Evolutionary conservation across 2,329 filamentous ascomycete species (phyloP).

Genomic region (Bipolaris cookei): DNA sequence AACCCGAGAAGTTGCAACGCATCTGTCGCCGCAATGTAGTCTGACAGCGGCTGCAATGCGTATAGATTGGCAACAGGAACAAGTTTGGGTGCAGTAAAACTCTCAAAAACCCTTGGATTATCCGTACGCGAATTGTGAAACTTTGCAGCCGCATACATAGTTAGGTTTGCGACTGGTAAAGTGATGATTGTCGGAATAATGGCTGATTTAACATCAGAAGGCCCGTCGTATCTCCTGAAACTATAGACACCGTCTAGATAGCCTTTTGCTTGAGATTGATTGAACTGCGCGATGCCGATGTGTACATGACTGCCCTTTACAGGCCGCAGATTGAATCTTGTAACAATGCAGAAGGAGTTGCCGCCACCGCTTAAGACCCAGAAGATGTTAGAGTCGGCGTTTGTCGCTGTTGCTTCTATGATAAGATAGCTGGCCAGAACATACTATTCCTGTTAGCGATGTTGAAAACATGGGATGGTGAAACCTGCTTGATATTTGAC

Average conservation of each 20-base stretch:
- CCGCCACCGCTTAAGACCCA: conserved; percentile 42
- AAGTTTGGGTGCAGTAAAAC: conserved; percentile 29
- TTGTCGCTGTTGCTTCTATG: conserved; percentile 27
- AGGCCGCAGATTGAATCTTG: conserved; percentile 24
- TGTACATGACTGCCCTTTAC: conserved; percentile 16
- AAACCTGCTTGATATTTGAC: conserved; percentile 27
- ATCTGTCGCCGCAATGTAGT: conserved; percentile 21
- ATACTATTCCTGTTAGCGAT: conserved; percentile 18
- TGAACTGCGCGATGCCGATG: conserved; percentile 24
- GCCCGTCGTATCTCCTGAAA: conserved; percentile 25
- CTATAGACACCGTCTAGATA: conserved; percentile 32
- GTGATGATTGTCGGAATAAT: conserved; percentile 29
- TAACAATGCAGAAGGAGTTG: conserved; percentile 33
- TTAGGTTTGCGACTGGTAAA: conserved; percentile 19
- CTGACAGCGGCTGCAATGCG: conserved; percentile 16
- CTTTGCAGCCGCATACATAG: conserved; percentile 24
- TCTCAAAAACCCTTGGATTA: conserved; percentile 23
- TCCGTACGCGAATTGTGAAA: conserved; percentile 29
- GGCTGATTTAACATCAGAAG: conserved; percentile 26
- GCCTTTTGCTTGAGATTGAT: conserved; percentile 15
- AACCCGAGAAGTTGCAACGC: conserved; percentile 19
- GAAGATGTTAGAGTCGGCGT: conserved; percentile 39
- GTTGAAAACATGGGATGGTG: not conserved
- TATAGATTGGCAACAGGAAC: conserved; percentile 24
- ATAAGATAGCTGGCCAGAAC: conserved; percentile 35